A percentile compares a stretch with the other conserved stretches of the same genome.
phyloP scores from a whole-genome alignment of 108 stramenopile species.

The Skeletonema potamos region DNA sequence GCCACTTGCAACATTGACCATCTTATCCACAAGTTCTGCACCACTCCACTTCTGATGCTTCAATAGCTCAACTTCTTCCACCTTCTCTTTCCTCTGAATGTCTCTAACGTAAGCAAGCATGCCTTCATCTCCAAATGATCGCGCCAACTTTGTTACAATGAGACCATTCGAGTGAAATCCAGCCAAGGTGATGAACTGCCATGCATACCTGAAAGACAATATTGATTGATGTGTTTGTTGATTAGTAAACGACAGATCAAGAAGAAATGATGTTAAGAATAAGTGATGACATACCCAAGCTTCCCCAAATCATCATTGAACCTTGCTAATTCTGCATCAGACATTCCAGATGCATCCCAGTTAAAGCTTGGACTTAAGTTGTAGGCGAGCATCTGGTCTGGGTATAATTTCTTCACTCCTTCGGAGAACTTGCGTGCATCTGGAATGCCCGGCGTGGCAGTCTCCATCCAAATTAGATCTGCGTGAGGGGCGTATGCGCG shows the following conservation, averaged over 20 bases:
- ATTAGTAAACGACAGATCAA: background rate
- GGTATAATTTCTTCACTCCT: conserved; percentile 68
- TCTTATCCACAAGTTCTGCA: conserved; percentile 92
- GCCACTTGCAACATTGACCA: conserved; percentile 91
- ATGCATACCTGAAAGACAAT: conserved; percentile 54
- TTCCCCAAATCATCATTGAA: conserved; percentile 92
- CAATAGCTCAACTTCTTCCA: conserved; percentile 83
- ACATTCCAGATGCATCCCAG: conserved; percentile 95
- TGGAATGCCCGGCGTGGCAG: conserved; percentile 72
- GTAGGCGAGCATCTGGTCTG: conserved; percentile 95
- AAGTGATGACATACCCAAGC: conserved; percentile 79
- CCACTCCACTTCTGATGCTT: conserved; percentile 97
- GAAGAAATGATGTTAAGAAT: background rate
- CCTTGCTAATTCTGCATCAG: conserved; percentile 69
- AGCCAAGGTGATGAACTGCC: conserved; percentile 97
- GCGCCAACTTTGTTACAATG: conserved; percentile 81
- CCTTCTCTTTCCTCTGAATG: conserved; percentile 90
- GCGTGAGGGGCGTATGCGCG: conserved; percentile 89
- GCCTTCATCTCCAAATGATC: conserved; percentile 83
- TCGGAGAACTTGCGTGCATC: conserved; percentile 81
- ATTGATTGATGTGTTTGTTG: background rate
- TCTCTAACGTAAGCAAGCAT: conserved; percentile 95
- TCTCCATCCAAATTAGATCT: conserved; percentile 98
- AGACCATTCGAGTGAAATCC: conserved; percentile 96
- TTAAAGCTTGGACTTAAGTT: conserved; percentile 95